Evolutionary conservation across 2,329 filamentous ascomycete genomes (phyloP).

Genomic region (Cordyceps tenuipes): DNA sequence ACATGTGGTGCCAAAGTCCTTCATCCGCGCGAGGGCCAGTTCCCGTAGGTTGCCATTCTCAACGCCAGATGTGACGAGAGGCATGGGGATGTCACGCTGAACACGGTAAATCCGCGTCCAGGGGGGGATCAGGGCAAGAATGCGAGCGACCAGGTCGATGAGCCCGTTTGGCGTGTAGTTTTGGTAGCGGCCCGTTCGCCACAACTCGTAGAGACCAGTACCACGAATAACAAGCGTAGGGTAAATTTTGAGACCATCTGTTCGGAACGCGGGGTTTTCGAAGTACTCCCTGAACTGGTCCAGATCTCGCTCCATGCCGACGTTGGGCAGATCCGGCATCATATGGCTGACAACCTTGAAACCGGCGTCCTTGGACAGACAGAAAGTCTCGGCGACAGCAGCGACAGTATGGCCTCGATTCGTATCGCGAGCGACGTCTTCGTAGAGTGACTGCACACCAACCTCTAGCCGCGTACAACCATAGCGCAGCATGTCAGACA

Average conservation of each 20-base stretch:
- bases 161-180: slow-evolving; percentile 98
- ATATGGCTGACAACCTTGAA: slow-evolving; percentile 99
- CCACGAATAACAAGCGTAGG: slow-evolving; percentile 95
- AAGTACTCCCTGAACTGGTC: slow-evolving; percentile 98
- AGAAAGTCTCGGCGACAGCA: slow-evolving; percentile 92
- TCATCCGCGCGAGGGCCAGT: slow-evolving; percentile 92
- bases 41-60: slow-evolving; percentile 96
- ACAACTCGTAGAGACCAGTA: slow-evolving; percentile 92
- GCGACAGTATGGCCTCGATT: slow-evolving; percentile 95
- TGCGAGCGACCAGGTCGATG: slow-evolving; percentile 92
- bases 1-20: slow-evolving; percentile 95
- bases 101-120: slow-evolving; percentile 99
- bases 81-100: slow-evolving; percentile 99
- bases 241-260: slow-evolving; percentile 96
- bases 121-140: slow-evolving; percentile 85
- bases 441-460: slow-evolving; percentile 92
- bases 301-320: slow-evolving; percentile 95
- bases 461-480: slow-evolving; percentile 92
- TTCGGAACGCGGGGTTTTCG: slow-evolving; percentile 90
- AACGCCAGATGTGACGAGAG: slow-evolving; percentile 93
- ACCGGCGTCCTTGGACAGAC: slow-evolving; percentile 91
- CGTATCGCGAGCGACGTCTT: slow-evolving; percentile 96
- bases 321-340: slow-evolving; percentile 98
- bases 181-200: slow-evolving; percentile 93
- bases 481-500: slow-evolving; percentile 95